phyloP scores from a whole-genome alignment of 257 asterid genomes.

The Linaria vulgaris region DNA sequence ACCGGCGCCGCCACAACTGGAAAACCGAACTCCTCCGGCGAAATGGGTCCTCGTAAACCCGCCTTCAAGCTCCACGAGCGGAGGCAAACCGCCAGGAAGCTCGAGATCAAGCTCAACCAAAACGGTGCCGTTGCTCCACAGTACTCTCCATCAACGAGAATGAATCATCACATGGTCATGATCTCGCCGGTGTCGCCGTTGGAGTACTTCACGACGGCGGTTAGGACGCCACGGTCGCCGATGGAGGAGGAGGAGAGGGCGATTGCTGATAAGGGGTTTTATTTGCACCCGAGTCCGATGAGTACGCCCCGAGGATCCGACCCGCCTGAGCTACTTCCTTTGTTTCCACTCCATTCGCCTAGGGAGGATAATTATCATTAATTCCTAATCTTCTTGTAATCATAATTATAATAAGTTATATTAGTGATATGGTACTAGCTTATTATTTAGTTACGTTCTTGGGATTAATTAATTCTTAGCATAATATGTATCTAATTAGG shows the following conservation, averaged over 20 bases:
- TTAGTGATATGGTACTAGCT: background rate
- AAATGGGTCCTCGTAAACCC: constrained; percentile 46
- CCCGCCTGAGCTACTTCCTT: constrained; percentile 75
- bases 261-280: constrained; percentile 65
- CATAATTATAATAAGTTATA: background rate
- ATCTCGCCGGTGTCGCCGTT: constrained; percentile 74
- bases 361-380: constrained; percentile 18
- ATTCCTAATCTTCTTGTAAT: too few relatives aligned
- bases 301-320: constrained; percentile 61
- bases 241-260: constrained; percentile 62
- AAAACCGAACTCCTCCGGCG: constrained; percentile 29
- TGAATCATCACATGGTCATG: constrained; percentile 41
- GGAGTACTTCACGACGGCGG: constrained; percentile 53
- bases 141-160: too few relatives aligned
- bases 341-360: constrained; percentile 72
- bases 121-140: too few relatives aligned
- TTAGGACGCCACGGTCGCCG: too few relatives aligned
- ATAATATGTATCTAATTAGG: background rate
- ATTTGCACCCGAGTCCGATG: constrained; percentile 69
- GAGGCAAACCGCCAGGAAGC: constrained; percentile 51
- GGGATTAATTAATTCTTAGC: background rate
- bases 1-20: constrained; percentile 51
- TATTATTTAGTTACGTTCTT: constrained; percentile 4
- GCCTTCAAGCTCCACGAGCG: constrained; percentile 73
- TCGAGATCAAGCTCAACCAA: constrained; percentile 56